phyloP scores from a whole-genome alignment of 2,329 filamentous ascomycete genomes.

The Setomelanomma holmii region DNA sequence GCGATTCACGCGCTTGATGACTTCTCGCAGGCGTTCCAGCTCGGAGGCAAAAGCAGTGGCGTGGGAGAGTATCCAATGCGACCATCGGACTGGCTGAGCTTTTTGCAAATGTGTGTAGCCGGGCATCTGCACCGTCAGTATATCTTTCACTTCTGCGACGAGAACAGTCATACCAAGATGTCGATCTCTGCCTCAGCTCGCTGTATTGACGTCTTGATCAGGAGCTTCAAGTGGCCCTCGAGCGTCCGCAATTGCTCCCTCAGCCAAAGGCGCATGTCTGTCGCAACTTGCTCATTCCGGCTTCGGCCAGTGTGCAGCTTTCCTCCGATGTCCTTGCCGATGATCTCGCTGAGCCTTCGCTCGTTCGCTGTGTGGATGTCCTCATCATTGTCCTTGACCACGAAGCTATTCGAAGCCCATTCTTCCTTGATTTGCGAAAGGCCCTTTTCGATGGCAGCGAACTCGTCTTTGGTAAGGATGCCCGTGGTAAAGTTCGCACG shows the following conservation, averaged over 20 bases:
- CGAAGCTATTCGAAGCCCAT: constrained; percentile 56
- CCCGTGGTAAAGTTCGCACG: constrained; percentile 77
- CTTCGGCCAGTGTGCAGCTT: constrained; percentile 90
- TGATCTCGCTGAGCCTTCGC: constrained; percentile 73
- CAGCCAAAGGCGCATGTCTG: constrained; percentile 90
- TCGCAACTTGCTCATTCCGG: constrained; percentile 89
- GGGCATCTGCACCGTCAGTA: constrained; percentile 66
- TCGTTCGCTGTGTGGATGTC: constrained; percentile 65
- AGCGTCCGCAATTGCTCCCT: constrained; percentile 75
- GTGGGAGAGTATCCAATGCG: constrained; percentile 81
- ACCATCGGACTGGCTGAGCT: constrained; percentile 81
- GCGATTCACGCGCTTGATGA: constrained; percentile 75
- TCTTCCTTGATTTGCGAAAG: constrained; percentile 65
- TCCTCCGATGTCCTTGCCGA: constrained; percentile 82
- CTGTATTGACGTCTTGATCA: constrained; percentile 72
- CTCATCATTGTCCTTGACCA: constrained; percentile 58
- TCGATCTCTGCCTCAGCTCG: constrained; percentile 79
- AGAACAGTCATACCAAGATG: constrained; percentile 55
- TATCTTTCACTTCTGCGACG: not conserved
- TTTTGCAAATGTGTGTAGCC: constrained; percentile 89
- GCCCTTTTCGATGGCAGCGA: constrained; percentile 75
- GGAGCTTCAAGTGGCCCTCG: constrained; percentile 70
- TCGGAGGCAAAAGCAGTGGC: constrained; percentile 75
- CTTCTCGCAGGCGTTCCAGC: constrained; percentile 77
- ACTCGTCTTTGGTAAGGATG: constrained; percentile 76